These are phyloP conservation scores for Penicillium cosmopolitanum DNA, from an alignment of 495 filamentous ascomycete genomes.

Conservation along the genomic window DNA sequence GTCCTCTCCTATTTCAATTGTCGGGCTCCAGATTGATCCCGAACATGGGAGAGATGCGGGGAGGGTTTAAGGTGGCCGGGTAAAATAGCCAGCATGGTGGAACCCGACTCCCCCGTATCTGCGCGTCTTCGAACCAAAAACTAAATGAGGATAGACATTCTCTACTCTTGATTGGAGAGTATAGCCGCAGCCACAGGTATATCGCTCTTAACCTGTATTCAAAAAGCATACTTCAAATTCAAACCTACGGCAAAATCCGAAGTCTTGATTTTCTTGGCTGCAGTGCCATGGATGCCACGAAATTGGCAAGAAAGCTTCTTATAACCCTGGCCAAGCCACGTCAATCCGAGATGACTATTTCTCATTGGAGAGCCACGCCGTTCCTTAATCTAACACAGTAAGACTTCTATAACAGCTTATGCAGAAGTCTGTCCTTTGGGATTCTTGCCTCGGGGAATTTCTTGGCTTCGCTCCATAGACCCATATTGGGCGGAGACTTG, in stretches of 20 bases:
- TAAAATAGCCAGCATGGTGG: background rate
- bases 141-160: background rate
- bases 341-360: background rate
- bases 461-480: background rate
- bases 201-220: constrained; percentile 7
- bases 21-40: background rate
- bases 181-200: background rate
- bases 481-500: background rate
- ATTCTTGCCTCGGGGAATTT: background rate
- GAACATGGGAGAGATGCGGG: background rate
- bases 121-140: background rate
- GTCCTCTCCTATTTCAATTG: background rate
- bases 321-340: background rate
- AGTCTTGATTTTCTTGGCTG: constrained; percentile 11
- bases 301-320: constrained; percentile 30
- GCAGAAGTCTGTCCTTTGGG: background rate
- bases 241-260: constrained; percentile 14
- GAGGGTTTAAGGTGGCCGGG: background rate
- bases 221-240: background rate
- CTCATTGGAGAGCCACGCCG: too few relatives aligned
- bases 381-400: background rate
- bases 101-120: background rate
- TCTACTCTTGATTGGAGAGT: background rate
- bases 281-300: constrained; percentile 14
- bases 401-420: background rate